Conservation (phyloP, 164 flowering plant species). For the Dillenia turbinata region DNA sequence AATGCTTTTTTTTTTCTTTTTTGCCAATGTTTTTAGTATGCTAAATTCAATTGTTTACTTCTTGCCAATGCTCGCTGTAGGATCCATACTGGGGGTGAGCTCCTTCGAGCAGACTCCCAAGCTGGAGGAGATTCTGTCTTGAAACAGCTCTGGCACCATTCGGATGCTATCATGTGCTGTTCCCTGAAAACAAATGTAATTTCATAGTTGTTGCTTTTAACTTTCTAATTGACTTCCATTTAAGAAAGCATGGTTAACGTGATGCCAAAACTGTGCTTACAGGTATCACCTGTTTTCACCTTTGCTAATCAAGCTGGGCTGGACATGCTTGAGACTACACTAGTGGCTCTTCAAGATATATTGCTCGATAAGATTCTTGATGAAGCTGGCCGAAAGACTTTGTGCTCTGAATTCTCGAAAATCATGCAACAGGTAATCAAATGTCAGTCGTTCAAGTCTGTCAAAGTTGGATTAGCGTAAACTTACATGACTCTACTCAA, state of each 20-base stretch:
- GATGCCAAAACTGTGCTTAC: slow-evolving; percentile 7
- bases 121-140: slow-evolving; percentile 58
- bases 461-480: slow-evolving; percentile 10
- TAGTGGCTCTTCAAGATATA: slow-evolving; percentile 72
- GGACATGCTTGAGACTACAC: slow-evolving; percentile 79
- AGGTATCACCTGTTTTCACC: slow-evolving; percentile 68
- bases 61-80: slow-evolving; percentile 21
- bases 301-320: slow-evolving; percentile 80
- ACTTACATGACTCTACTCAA: background rate
- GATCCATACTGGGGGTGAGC: slow-evolving; percentile 65
- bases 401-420: slow-evolving; percentile 58
- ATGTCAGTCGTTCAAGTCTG: background rate
- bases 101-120: slow-evolving; percentile 42
- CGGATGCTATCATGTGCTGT: slow-evolving; percentile 85
- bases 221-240: background rate
- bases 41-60: background rate
- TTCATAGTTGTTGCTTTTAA: background rate
- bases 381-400: slow-evolving; percentile 49
- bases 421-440: slow-evolving; percentile 59
- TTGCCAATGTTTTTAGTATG: background rate
- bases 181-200: slow-evolving; percentile 60
- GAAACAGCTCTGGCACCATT: slow-evolving; percentile 71
- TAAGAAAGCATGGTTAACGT: slow-evolving; percentile 1
- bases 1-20: background rate
- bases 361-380: slow-evolving; percentile 65